These are phyloP conservation scores for Panicum miliaceum DNA, from an alignment of 176 grass and related monocot genomes.

Conservation along the genomic window DNA sequence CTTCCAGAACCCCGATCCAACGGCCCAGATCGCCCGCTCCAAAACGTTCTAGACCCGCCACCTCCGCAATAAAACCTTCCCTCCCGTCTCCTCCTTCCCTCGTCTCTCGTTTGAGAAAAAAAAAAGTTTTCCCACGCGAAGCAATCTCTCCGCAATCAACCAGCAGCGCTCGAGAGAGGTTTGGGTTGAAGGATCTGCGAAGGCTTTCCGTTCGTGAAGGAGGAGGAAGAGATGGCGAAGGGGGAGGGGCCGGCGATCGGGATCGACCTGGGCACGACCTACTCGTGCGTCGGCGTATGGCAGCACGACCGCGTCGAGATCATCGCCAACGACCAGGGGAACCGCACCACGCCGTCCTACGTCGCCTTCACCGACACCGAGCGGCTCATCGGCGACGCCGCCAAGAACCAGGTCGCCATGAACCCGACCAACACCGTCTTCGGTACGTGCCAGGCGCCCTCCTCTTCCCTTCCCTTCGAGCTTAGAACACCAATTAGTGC, in stretches of 20 bases:
- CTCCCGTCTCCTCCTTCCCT: not conserved
- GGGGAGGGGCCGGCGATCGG: constrained; percentile 88
- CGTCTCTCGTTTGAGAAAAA: not conserved
- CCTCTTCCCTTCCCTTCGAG: not conserved
- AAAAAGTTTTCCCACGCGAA: not conserved
- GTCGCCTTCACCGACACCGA: constrained; percentile 89
- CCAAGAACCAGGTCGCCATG: constrained; percentile 99
- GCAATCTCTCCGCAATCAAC: not conserved
- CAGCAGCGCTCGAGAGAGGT: not conserved
- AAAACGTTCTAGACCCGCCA: constrained; percentile 37
- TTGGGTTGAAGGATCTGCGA: not conserved
- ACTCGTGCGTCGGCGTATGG: constrained; percentile 92
- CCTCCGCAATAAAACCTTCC: constrained; percentile 34
- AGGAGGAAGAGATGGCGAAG: constrained; percentile 49
- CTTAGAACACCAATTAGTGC: too few species aligned
- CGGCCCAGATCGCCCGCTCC: constrained; percentile 18
- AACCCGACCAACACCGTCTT: constrained; percentile 93
- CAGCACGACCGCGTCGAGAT: constrained; percentile 95
- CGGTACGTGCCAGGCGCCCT: constrained; percentile 44
- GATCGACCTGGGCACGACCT: constrained; percentile 87
- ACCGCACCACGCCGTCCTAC: constrained; percentile 84
- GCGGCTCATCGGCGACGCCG: constrained; percentile 81
- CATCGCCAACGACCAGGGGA: constrained; percentile 96
- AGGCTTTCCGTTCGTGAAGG: not conserved
- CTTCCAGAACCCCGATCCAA: constrained; percentile 52